A percentile compares a stretch with the other conserved stretches of the same genome.
Evolutionary conservation across 805 yeast genomes (phyloP).

Genomic region (Lipomyces orientalis): DNA sequence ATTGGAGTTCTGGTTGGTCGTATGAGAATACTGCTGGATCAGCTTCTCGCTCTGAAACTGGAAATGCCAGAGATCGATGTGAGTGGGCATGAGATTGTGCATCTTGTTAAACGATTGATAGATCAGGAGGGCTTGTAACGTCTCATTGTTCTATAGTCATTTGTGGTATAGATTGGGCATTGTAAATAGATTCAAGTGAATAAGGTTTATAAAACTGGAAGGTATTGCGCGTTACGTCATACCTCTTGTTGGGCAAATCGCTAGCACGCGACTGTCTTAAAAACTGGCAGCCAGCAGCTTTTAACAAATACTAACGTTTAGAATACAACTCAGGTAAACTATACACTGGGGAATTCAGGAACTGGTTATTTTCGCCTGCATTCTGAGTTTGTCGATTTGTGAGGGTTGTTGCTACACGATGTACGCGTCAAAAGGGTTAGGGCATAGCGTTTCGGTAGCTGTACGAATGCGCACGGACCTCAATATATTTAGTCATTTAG

Average conservation of each 20-base stretch:
- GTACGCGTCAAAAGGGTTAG: too few relatives aligned
- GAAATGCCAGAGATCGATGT: constrained; percentile 52
- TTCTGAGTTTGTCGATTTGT: too few relatives aligned
- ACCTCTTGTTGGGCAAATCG: too few relatives aligned
- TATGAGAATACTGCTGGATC: constrained; percentile 68
- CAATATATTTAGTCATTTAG: neutral
- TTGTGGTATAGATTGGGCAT: neutral
- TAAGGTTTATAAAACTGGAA: too few relatives aligned
- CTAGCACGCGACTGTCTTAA: too few relatives aligned
- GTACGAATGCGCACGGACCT: neutral
- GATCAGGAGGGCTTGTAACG: constrained; percentile 42
- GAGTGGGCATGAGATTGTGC: constrained; percentile 41
- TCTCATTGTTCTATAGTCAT: neutral
- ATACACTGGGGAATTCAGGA: too few relatives aligned
- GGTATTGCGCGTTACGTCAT: too few relatives aligned
- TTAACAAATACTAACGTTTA: too few relatives aligned
- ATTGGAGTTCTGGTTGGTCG: constrained; percentile 84
- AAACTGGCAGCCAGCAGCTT: too few relatives aligned
- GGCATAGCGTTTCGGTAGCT: neutral
- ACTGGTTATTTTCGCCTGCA: too few relatives aligned
- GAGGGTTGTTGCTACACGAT: too few relatives aligned
- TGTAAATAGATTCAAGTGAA: neutral
- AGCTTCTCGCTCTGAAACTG: constrained; percentile 66
- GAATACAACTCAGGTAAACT: too few relatives aligned
- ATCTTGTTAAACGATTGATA: constrained; percentile 44